Evolutionary conservation across 768 basidiomycete genomes (phyloP).

Genomic region (Saitozyma podzolica): DNA sequence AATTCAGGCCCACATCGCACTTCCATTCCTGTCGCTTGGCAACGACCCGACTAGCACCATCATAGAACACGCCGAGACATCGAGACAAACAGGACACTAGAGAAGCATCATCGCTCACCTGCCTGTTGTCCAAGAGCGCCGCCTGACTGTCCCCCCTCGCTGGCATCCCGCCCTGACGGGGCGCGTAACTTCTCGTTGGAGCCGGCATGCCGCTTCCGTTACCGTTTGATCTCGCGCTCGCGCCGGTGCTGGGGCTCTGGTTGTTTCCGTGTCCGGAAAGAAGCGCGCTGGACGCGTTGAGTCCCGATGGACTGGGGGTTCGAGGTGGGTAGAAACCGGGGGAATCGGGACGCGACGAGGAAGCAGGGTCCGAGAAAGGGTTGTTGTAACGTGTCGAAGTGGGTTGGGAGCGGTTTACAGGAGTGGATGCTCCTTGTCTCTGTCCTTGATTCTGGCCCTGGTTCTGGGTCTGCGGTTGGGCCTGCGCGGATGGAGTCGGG

Average conservation of each 20-base stretch:
- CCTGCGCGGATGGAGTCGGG: conserved; percentile 4
- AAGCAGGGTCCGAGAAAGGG: neutral
- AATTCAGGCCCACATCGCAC: no score
- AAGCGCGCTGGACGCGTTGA: neutral
- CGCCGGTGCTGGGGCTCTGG: no score
- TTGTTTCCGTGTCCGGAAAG: conserved; percentile 1
- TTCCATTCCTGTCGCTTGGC: no score
- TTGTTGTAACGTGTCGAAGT: neutral
- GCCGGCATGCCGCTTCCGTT: conserved; percentile 4
- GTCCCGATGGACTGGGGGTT: neutral
- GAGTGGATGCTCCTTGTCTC: no score
- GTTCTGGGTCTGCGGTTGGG: no score
- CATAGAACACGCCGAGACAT: no score
- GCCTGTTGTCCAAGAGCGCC: conserved; percentile 12
- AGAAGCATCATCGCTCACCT: neutral
- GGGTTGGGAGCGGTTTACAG: no score
- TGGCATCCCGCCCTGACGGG: conserved; percentile 16
- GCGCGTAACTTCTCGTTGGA: conserved; percentile 7
- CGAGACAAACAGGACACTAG: neutral
- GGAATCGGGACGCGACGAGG: neutral
- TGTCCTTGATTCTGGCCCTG: no score
- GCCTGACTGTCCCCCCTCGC: conserved; percentile 18
- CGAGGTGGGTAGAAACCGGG: neutral
- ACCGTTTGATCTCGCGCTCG: neutral
- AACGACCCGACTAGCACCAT: no score